Base-by-base conservation (phyloP, 169 alveolate species). In the Eimeria acervulina region DNA sequence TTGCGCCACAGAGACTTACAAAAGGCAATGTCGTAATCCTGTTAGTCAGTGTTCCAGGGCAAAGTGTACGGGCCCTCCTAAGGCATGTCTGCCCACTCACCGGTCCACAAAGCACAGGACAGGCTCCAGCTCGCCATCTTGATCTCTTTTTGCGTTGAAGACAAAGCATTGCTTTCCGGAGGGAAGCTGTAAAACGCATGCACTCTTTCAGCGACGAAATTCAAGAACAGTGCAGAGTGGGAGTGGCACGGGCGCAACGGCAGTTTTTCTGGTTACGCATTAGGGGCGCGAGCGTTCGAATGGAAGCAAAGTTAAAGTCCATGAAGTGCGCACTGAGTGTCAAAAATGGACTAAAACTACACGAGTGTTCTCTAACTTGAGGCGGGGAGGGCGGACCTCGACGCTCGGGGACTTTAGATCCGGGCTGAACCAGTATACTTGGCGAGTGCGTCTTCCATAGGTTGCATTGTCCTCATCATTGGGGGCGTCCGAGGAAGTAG, bases 161-260 rank as follows among this genome's bases (percentile, higher is more conserved):
- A 95, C 95, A 55, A 89, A 95, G 90, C 97, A 95, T 55, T 91
- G 44, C 59, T 95, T 95, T 15, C 97, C 97, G 26, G 97, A 95
- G 3, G 97, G 97, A 21, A 95, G 95, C 97, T 95, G 92, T 63
- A n/a, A 23, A 23, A n/a, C 38, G 19, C 51, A 87, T 7, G 61
- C 93, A 36, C 31, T 36, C 52, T 40, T 44, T 52, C 33, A 47
- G 0, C 81, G 19, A 5, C 44, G 31, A 31, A 31, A 36, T 70
- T 33, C 51, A 70, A 70, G 23, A 15, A 70, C 6, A 17, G 10
- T 36, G 40, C 42, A 12, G 15, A 66, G 19, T 15, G 28, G 47
- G 10, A 33, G 33, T 33, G 81, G 7, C 23, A 4, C 3, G 38
- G 42, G 42, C n/a, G 81, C 81, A 70, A 33, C 81, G 51, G 47